These are phyloP conservation scores for Singerocomus rubriflavus DNA, from an alignment of 1,284 basidiomycete genomes.

Conservation along the genomic window DNA sequence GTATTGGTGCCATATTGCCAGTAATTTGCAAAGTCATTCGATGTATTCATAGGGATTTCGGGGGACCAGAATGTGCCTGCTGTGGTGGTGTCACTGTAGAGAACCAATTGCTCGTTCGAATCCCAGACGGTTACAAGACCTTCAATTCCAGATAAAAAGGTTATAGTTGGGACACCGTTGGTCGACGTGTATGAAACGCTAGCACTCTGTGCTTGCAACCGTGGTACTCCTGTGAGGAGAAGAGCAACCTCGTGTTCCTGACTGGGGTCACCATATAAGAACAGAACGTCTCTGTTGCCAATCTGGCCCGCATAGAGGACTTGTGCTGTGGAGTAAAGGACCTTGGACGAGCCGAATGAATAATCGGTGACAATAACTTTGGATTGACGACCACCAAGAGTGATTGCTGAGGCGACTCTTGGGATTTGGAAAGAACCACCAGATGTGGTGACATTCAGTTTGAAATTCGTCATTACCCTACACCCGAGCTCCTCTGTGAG, in stretches of 20 bases:
- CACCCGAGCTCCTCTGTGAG: slow-evolving; percentile 5
- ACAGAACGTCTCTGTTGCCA: slow-evolving; percentile 62
- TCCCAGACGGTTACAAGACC: slow-evolving; percentile 65
- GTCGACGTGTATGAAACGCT: slow-evolving; percentile 34
- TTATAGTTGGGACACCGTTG: slow-evolving; percentile 38
- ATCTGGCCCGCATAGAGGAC: slow-evolving; percentile 67
- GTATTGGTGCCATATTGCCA: slow-evolving; percentile 53
- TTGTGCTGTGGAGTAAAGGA: slow-evolving; percentile 65
- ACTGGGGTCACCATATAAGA: slow-evolving; percentile 58
- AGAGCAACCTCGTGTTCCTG: slow-evolving; percentile 63
- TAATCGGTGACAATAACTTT: slow-evolving; percentile 70
- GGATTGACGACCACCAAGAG: slow-evolving; percentile 64
- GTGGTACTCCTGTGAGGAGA: slow-evolving; percentile 43
- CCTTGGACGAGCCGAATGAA: slow-evolving; percentile 54
- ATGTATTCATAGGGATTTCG: slow-evolving; percentile 34
- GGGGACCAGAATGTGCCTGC: slow-evolving; percentile 59
- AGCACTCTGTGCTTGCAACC: slow-evolving; percentile 32
- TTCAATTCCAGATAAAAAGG: slow-evolving; percentile 51
- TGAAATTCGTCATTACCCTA: slow-evolving; percentile 52
- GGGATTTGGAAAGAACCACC: slow-evolving; percentile 54
- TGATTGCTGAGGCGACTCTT: slow-evolving; percentile 46
- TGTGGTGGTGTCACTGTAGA: slow-evolving; percentile 62
- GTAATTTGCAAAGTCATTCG: slow-evolving; percentile 38
- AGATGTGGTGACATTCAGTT: slow-evolving; percentile 53
- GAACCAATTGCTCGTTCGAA: slow-evolving; percentile 58